A percentile compares a stretch with the other conserved stretches of the same genome.
These are phyloP conservation scores for Phylloporus scabripes DNA, from an alignment of 768 basidiomycete species.

Conservation along the genomic window DNA sequence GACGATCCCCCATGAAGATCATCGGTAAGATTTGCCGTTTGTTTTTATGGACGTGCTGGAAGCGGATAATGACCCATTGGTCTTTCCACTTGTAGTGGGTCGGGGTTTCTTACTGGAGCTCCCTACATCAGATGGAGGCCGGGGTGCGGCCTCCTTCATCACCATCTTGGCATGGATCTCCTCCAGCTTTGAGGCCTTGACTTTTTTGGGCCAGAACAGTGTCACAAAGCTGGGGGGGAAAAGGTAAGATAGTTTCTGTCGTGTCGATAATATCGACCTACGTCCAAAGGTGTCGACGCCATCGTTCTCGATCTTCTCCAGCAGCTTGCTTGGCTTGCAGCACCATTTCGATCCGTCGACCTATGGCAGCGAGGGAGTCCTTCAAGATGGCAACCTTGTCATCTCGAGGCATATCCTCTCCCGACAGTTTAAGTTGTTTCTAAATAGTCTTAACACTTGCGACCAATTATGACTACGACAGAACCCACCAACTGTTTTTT, in stretches of 20 bases:
- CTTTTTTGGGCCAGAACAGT: constrained; percentile 96
- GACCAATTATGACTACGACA: not conserved
- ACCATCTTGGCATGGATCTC: constrained; percentile 97
- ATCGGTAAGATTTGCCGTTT: constrained; percentile 60
- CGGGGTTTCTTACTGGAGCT: constrained; percentile 56
- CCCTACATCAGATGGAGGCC: constrained; percentile 44
- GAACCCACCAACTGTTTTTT: constrained; percentile 85
- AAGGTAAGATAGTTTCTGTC: constrained; percentile 10
- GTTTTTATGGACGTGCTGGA: constrained; percentile 43
- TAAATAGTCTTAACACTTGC: constrained; percentile 27
- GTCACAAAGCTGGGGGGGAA: constrained; percentile 70
- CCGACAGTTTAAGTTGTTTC: constrained; percentile 94
- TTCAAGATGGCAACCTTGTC: constrained; percentile 96
- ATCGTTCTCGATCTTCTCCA: constrained; percentile 80
- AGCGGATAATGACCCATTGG: constrained; percentile 46
- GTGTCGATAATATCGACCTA: constrained; percentile 40
- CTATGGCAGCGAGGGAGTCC: constrained; percentile 91
- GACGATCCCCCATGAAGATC: constrained; percentile 22
- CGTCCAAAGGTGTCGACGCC: constrained; percentile 97
- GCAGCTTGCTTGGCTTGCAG: constrained; percentile 67
- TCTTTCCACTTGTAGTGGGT: constrained; percentile 42
- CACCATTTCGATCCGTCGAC: constrained; percentile 83
- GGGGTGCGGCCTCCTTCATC: constrained; percentile 73
- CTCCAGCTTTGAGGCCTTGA: constrained; percentile 87
- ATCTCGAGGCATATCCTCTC: constrained; percentile 89